Evolutionary conservation across 805 yeast species (phyloP).

Genomic region (Zygosaccharomyces bailii): DNA sequence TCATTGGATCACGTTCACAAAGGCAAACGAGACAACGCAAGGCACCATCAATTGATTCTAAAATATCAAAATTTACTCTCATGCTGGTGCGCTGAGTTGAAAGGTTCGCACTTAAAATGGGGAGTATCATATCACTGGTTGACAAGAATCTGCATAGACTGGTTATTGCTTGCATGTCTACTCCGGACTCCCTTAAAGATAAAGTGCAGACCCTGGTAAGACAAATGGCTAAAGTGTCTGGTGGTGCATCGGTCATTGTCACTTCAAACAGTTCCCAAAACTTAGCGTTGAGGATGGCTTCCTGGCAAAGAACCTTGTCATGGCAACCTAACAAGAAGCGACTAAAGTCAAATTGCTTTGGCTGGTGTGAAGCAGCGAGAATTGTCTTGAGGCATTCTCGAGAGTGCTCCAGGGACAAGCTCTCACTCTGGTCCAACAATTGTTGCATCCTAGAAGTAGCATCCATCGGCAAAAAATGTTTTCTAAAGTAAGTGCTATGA

Average conservation of each 20-base stretch:
- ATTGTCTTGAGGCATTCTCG: conserved; percentile 10
- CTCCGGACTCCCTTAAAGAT: conserved; percentile 12
- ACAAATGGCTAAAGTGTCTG: conserved; percentile 11
- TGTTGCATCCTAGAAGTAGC: conserved; percentile 4
- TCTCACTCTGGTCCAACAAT: conserved; percentile 4
- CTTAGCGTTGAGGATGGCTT: conserved; percentile 8
- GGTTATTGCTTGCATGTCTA: conserved; percentile 9
- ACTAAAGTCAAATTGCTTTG: conserved; percentile 9
- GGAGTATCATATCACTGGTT: conserved; percentile 12
- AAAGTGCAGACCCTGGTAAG: conserved; percentile 13
- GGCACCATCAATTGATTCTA: conserved; percentile 11
- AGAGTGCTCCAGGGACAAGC: conserved; percentile 8
- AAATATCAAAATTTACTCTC: conserved; percentile 4
- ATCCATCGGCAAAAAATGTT: conserved; percentile 1
- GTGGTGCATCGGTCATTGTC: conserved; percentile 12
- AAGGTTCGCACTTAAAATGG: conserved; percentile 8
- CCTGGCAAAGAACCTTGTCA: conserved; percentile 11
- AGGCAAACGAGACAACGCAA: conserved; percentile 11
- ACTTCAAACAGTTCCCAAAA: conserved; percentile 15
- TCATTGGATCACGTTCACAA: conserved; percentile 12
- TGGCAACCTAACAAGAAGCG: conserved; percentile 18
- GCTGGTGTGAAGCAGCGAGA: conserved; percentile 1
- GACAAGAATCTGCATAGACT: conserved; percentile 13
- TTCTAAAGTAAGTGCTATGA: neutral
- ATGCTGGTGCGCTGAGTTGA: conserved; percentile 5